Evolutionary conservation across 2,329 filamentous ascomycete species (phyloP), one percentile per base, ranked within the genome.

Genomic region (Aureobasidium sp.): DNA sequence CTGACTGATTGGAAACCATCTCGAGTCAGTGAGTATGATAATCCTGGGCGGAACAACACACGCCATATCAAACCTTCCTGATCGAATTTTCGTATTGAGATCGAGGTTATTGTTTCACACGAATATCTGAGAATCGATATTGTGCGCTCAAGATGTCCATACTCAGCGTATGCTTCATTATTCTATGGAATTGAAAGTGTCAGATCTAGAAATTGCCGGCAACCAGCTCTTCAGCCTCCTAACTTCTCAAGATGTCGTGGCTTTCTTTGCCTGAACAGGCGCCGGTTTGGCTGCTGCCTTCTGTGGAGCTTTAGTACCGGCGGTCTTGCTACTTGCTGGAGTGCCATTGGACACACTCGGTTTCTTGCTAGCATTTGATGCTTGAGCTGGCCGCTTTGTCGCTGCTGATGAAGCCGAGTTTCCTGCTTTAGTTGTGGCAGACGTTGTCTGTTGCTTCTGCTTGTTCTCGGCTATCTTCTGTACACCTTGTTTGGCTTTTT

Each of bases 401-500:
- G 61, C 37, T 50, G 60, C 10, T 34, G 57, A 32, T 23, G 46
- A 20, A 26, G 52, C 56, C 13, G 53, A 52, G 1, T 47, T 60
- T 23, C 57, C 52, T n/a, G 42, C 26, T 20, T 61, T 52, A 17
- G 20, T 59, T 20, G 44, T 44, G n/a, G 47, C 47, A 60, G 44
- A 27, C n/a, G 56, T 44, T 26, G 62, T 61, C 3, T 63, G 57
- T 44, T 71, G 68, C 46, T 60, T 60, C 36, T 50, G 46, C 34
- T 34, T 42, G 10, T 50, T 60, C 12, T 60, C 12, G 66, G 70
- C 70, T 8, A 69, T 67, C 29, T 70, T 68, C 37, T 68, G 65
- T 13, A 71, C 64, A 26, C 65, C 61, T 17, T 63, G 61, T 8
- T 67, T 68, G 20, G 69, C 70, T 41, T 63, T 68, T n/a, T 74